A percentile compares a stretch with the other conserved stretches of the same genome.
Conservation (phyloP, 164 flowering plant species). For the Chloranthus sessilifolius region DNA sequence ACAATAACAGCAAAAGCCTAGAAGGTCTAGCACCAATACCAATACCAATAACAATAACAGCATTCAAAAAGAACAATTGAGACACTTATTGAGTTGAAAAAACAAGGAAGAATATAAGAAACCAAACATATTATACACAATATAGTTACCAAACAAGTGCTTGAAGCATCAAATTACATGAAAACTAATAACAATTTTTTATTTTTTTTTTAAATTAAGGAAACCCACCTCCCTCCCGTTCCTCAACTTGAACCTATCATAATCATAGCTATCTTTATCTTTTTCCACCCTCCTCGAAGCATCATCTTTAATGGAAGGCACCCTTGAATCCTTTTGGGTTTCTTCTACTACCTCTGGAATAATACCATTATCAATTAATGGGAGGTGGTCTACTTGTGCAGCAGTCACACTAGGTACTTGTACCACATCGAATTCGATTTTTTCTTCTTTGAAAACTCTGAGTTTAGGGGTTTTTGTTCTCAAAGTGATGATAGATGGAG, state of each 20-base stretch:
- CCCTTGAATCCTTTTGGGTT: constrained; percentile 7
- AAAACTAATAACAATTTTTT: no score
- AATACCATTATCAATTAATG: constrained; percentile 16
- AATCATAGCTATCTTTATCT: constrained; percentile 30
- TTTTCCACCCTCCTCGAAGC: constrained; percentile 26
- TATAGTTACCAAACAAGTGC: no score
- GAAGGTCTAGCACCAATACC: no score
- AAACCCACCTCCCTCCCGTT: constrained; percentile 57
- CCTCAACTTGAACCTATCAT: constrained; percentile 45
- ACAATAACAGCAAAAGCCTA: no score
- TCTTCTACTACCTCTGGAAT: constrained; percentile 11
- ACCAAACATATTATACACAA: no score
- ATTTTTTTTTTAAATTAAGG: no score
- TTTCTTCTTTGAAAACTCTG: constrained; percentile 18
- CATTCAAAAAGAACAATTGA: no score
- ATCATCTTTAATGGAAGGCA: constrained; percentile 1
- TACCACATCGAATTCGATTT: constrained; percentile 5
- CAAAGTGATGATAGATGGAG: no score
- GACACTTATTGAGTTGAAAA: no score
- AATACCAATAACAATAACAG: no score
- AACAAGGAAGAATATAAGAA: background rate
- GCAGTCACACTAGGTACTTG: background rate
- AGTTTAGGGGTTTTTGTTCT: background rate
- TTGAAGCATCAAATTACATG: no score
- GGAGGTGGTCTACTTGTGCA: constrained; percentile 3